A percentile compares a stretch with the other conserved stretches of the same genome.
These are phyloP conservation scores for Mallotus japonicus DNA, from an alignment of 441 rosid species.

Conservation along the genomic window DNA sequence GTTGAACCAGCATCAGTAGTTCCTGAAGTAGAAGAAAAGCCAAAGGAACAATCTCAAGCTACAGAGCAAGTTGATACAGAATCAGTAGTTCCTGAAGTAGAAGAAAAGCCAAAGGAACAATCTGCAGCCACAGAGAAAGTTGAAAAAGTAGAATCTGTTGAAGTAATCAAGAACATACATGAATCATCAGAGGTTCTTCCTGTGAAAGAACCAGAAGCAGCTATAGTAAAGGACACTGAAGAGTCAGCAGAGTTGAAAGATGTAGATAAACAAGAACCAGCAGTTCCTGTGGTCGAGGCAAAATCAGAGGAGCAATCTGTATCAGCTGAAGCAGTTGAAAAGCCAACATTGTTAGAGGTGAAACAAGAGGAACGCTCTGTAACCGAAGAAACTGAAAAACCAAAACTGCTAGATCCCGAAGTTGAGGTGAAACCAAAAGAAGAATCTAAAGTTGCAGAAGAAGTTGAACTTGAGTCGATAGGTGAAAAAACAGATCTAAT, in stretches of 20 bases:
- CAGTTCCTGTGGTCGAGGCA: constrained; percentile 5
- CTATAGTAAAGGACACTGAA: too few relatives aligned
- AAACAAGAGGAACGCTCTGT: too few relatives aligned
- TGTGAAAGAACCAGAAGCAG: too few relatives aligned
- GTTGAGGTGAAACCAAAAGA: constrained; percentile 8
- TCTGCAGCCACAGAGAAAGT: constrained; percentile 12
- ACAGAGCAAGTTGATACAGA: constrained; percentile 19
- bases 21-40: constrained; percentile 11
- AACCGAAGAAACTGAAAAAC: constrained; percentile 6
- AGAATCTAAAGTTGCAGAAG: constrained; percentile 7
- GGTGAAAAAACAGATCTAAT: constrained; percentile 11
- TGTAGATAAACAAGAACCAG: constrained; percentile 1
- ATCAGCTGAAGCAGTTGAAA: too few relatives aligned
- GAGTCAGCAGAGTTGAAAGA: too few relatives aligned
- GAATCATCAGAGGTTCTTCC: too few relatives aligned
- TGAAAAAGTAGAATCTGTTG: constrained; percentile 10
- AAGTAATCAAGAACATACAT: too few relatives aligned
- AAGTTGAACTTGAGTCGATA: constrained; percentile 20
- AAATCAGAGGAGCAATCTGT: constrained; percentile 8
- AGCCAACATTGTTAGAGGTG: too few relatives aligned
- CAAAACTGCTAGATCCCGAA: constrained; percentile 4
- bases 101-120: constrained; percentile 4
- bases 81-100: background rate
- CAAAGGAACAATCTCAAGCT: constrained; percentile 1
- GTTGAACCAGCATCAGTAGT: constrained; percentile 13